A percentile compares a stretch with the other conserved stretches of the same genome.
These are phyloP conservation scores for Malania oleifera DNA, from an alignment of 164 flowering plant species.

Conservation along the genomic window DNA sequence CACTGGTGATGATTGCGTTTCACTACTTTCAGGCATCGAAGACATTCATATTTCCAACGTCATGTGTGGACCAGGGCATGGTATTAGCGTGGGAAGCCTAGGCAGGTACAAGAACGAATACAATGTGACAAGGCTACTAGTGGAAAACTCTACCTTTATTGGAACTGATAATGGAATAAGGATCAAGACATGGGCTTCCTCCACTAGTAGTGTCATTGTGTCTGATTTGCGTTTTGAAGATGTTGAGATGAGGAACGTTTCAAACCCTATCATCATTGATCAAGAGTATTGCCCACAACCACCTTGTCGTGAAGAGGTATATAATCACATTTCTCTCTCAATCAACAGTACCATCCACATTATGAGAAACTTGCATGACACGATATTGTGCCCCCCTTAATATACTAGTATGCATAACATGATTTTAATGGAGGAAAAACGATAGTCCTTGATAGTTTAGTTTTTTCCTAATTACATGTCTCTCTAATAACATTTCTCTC, in stretches of 20 bases:
- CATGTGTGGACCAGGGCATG: slow-evolving; percentile 52
- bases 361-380: too few relatives aligned
- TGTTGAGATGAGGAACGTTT: slow-evolving; percentile 21
- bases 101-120: slow-evolving; percentile 16
- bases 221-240: slow-evolving; percentile 12
- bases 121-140: slow-evolving; percentile 12
- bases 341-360: too few relatives aligned
- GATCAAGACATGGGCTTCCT: slow-evolving; percentile 30
- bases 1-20: slow-evolving; percentile 47
- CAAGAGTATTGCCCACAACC: slow-evolving; percentile 32
- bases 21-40: slow-evolving; percentile 33
- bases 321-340: too few relatives aligned
- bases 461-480: too few relatives aligned
- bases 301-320: too few relatives aligned
- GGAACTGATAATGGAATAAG: slow-evolving; percentile 27
- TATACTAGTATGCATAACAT: too few relatives aligned
- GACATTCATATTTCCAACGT: slow-evolving; percentile 19
- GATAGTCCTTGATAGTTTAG: too few relatives aligned
- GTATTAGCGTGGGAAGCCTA: slow-evolving; percentile 38
- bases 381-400: too few relatives aligned
- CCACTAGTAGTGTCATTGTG: neutral
- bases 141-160: slow-evolving; percentile 18
- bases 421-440: too few relatives aligned
- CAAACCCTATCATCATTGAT: slow-evolving; percentile 36
- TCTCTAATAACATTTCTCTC: too few relatives aligned